Percentiles rank a stretch among this genome's conserved stretches.
Conservation (phyloP, 441 rosid species). For the Brassica balearica region DNA sequence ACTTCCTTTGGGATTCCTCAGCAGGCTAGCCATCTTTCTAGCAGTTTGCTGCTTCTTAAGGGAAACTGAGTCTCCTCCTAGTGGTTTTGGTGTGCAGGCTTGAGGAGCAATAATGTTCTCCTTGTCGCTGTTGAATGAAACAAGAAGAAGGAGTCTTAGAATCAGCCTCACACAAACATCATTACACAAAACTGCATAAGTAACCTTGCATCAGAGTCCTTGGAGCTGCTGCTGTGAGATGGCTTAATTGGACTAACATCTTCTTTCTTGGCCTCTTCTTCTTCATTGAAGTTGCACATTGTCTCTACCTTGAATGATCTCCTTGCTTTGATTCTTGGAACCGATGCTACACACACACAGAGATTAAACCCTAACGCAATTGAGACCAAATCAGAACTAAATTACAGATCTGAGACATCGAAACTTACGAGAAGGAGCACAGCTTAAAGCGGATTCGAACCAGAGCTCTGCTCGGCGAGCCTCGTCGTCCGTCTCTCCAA, state of each 20-base stretch:
- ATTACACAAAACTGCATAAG: neutral
- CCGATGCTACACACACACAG: neutral
- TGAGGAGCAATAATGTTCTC: slow-evolving; percentile 46
- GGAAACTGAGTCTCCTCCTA: slow-evolving; percentile 45
- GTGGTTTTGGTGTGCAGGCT: slow-evolving; percentile 70
- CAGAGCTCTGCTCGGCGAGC: slow-evolving; percentile 75
- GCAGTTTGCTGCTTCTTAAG: slow-evolving; percentile 74
- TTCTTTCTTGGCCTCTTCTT: slow-evolving; percentile 13
- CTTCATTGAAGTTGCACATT: neutral
- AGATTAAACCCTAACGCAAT: neutral
- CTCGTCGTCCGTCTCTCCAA: slow-evolving; percentile 76
- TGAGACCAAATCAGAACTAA: slow-evolving; percentile 6
- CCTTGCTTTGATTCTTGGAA: neutral
- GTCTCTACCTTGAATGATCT: neutral
- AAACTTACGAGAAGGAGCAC: slow-evolving; percentile 92
- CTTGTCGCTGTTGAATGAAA: slow-evolving; percentile 39
- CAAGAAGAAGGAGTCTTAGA: slow-evolving; percentile 24
- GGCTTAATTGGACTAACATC: slow-evolving; percentile 41
- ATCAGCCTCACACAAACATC: neutral
- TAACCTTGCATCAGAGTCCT: slow-evolving; percentile 52
- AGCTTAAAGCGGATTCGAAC: slow-evolving; percentile 72
- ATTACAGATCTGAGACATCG: neutral
- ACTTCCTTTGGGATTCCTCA: slow-evolving; percentile 60
- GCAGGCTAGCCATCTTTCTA: slow-evolving; percentile 59
- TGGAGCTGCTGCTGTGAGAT: slow-evolving; percentile 36